A percentile compares a stretch with the other conserved stretches of the same genome.
phyloP scores from a whole-genome alignment of 2,329 filamentous ascomycete genomes.

The Fusarium guadeloupense region DNA sequence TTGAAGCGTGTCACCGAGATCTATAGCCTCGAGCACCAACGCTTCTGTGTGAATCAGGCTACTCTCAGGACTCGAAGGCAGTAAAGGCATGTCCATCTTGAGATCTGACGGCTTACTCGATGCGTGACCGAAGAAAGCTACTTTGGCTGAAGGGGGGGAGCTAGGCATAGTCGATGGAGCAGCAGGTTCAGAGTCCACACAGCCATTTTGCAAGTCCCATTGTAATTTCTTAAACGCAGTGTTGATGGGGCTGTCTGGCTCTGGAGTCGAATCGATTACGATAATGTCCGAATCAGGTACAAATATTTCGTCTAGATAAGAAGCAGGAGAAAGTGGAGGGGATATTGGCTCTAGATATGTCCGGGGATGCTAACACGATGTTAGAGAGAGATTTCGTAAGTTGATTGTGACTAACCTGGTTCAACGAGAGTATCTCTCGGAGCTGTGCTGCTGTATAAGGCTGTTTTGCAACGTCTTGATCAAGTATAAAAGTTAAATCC shows the following conservation, averaged over 20 bases:
- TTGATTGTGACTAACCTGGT: conserved; percentile 2
- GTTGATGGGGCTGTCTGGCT: conserved; percentile 42
- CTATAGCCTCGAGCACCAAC: neutral
- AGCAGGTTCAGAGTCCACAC: conserved; percentile 35
- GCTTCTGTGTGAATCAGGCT: neutral
- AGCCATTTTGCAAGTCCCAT: conserved; percentile 4
- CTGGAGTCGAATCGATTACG: conserved; percentile 45
- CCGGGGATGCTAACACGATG: neutral
- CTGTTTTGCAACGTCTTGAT: neutral
- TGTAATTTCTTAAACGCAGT: conserved; percentile 6
- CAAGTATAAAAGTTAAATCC: neutral
- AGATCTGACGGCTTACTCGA: conserved; percentile 3
- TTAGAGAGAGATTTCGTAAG: neutral
- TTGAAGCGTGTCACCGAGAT: neutral
- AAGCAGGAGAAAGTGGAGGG: conserved; percentile 44
- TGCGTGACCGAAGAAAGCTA: neutral
- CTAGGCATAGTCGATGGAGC: conserved; percentile 17
- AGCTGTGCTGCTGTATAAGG: neutral
- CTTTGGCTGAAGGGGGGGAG: conserved; percentile 14
- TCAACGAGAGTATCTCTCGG: conserved; percentile 7
- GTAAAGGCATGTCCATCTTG: conserved; percentile 40
- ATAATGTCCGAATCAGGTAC: conserved; percentile 30
- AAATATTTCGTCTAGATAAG: conserved; percentile 26
- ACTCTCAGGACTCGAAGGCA: conserved; percentile 26
- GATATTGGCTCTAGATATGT: conserved; percentile 34